Evolutionary conservation across 768 basidiomycete species (phyloP), one percentile per base, ranked within the genome.

Genomic region (Tubosaeta brunneosetosa): DNA sequence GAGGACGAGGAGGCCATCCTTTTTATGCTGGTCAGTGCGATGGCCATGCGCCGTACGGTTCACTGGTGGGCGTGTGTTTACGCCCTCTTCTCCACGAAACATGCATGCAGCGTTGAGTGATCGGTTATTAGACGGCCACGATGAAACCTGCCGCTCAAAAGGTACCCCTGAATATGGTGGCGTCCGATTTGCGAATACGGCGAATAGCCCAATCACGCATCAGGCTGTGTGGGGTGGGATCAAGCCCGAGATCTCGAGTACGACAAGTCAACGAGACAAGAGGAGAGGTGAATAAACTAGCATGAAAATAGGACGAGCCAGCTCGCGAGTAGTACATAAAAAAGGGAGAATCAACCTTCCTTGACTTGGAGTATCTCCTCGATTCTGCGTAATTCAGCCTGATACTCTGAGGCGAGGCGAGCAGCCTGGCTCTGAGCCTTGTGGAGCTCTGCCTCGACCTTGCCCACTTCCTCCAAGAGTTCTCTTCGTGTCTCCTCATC

Each of bases 401-500:
- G 69, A 37, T 69, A 69, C 42, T 71, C 67, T 7, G 67, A 69
- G 16, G 63, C 67, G 36, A 69, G 61, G n/a, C 55, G 58, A 10
- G 65, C 53, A 22, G 67, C 55, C 29, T 69, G 69, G 41, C 55
- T 69, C 42, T 67, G 67, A 32, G 54, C 63, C 55, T 63, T 61
- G 33, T 56, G 46, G 36, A 69, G 50, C 49, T 69, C 67, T 13
- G 58, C 60, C 36, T 69, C 65, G 14, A 69, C 68, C 56, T 66
- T 71, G 46, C 37, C 44, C 47, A 53, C 48, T 53, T 77, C 79
- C n/a, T 70, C 61, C 52, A 74, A 70, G 0, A 81, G 63, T 49
- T 80, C 79, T 45, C 61, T 61, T n/a, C 67, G 68, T 2, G 75
- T 75, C 54, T 77, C 78, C 56, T 77, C 76, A 55, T 80, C 78